A percentile compares a stretch with the other conserved stretches of the same genome.
Evolutionary conservation across 352 stramenopile species (phyloP).

Genomic region (Globisporangium camurandrum): DNA sequence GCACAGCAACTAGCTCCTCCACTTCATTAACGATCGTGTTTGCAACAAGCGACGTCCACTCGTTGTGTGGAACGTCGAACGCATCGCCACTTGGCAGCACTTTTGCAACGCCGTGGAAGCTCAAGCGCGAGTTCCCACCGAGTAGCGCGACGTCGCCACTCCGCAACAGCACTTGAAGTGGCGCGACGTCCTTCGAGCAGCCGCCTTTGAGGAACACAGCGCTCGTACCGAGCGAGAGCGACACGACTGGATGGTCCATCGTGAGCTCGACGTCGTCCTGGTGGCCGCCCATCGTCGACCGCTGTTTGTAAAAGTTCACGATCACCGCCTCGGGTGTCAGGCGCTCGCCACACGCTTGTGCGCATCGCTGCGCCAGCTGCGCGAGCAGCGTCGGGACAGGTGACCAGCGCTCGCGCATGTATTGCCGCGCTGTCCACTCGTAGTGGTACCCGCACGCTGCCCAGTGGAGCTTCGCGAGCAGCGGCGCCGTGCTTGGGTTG

Average conservation of each 20-base stretch:
- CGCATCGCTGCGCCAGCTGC: slow-evolving; percentile 30
- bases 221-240: slow-evolving; percentile 57
- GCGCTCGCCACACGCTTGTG: slow-evolving; percentile 42
- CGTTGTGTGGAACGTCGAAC: slow-evolving; percentile 22
- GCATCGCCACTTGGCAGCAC: slow-evolving; percentile 32
- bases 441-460: slow-evolving; percentile 70
- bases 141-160: slow-evolving; percentile 70
- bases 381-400: slow-evolving; percentile 36
- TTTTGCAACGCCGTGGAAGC: slow-evolving; percentile 63
- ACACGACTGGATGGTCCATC: slow-evolving; percentile 77
- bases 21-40: slow-evolving; percentile 4
- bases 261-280: slow-evolving; percentile 81
- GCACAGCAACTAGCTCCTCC: slow-evolving; percentile 34
- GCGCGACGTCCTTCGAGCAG: slow-evolving; percentile 45
- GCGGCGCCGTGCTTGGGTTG: slow-evolving; percentile 28
- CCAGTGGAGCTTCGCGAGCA: slow-evolving; percentile 68
- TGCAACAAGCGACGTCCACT: slow-evolving; percentile 18
- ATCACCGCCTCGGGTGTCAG: slow-evolving; percentile 64
- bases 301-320: slow-evolving; percentile 80
- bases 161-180: slow-evolving; percentile 52
- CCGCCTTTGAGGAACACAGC: slow-evolving; percentile 77
- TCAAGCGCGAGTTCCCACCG: slow-evolving; percentile 46
- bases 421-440: slow-evolving; percentile 72
- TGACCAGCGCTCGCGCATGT: slow-evolving; percentile 48
- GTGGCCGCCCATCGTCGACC: slow-evolving; percentile 73